These are phyloP conservation scores for Microbotryum lychnidis-dioicae DNA, from an alignment of 1,284 basidiomycete species.

Conservation along the genomic window DNA sequence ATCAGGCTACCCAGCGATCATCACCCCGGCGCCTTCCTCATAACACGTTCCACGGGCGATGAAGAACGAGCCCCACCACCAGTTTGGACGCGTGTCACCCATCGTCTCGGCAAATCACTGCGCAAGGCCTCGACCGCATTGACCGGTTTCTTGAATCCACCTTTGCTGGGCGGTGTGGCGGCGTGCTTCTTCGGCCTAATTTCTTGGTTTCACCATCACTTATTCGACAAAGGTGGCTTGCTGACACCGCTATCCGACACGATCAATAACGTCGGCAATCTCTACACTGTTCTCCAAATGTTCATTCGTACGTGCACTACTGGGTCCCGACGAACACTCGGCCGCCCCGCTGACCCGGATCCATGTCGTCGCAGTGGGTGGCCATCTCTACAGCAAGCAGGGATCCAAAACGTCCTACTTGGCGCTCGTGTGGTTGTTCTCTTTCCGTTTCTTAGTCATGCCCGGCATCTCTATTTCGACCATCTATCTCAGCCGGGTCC, in stretches of 20 bases:
- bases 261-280: constrained; percentile 36
- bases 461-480: constrained; percentile 34
- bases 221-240: constrained; percentile 34
- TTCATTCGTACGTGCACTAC: constrained; percentile 24
- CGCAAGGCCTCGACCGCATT: too few species aligned
- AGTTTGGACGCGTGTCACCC: too few species aligned
- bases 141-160: constrained; percentile 31
- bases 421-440: constrained; percentile 36
- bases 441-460: constrained; percentile 38
- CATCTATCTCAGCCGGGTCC: constrained; percentile 34
- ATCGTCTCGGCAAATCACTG: too few species aligned
- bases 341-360: not conserved
- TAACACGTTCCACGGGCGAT: too few species aligned
- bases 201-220: constrained; percentile 33
- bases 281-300: constrained; percentile 40
- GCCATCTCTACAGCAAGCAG: constrained; percentile 31
- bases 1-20: too few species aligned
- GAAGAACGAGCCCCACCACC: too few species aligned
- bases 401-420: constrained; percentile 23
- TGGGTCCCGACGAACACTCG: not conserved
- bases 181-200: constrained; percentile 38
- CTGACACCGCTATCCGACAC: constrained; percentile 30
- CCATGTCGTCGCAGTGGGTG: constrained; percentile 22
- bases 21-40: constrained; percentile 17
- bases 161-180: constrained; percentile 37